These are phyloP conservation scores for Aspergillus ellipticus DNA, from an alignment of 495 filamentous ascomycete genomes.

Conservation along the genomic window DNA sequence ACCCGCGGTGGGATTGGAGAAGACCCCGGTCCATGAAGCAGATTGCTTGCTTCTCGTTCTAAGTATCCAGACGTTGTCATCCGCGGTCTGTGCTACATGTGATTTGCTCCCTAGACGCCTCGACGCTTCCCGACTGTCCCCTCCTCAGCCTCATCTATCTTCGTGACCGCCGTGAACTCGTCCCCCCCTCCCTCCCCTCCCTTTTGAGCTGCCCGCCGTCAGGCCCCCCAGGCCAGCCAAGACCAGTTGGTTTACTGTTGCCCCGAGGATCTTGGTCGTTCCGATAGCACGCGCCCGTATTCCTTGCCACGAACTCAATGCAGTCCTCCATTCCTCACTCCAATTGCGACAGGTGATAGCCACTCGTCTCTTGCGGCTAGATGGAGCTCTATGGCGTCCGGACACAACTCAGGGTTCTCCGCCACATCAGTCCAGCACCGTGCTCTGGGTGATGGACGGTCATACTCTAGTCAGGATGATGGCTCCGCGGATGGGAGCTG, in stretches of 20 bases:
- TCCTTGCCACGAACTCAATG: conserved; percentile 30
- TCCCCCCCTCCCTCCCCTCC: conserved; percentile 9
- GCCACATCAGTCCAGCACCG: conserved; percentile 69
- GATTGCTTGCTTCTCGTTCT: not conserved
- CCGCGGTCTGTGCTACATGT: conserved; percentile 7
- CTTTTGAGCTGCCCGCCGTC: conserved; percentile 9
- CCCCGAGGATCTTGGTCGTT: not conserved
- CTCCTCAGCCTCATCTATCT: not conserved
- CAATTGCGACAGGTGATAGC: conserved; percentile 39
- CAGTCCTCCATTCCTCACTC: conserved; percentile 23
- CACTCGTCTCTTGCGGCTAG: conserved; percentile 34
- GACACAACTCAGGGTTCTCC: conserved; percentile 50
- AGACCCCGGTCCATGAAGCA: not conserved
- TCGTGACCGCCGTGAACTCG: conserved; percentile 10
- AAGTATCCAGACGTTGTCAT: not conserved
- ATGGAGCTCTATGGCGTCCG: conserved; percentile 51
- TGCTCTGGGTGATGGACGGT: conserved; percentile 53
- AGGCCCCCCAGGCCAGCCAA: conserved; percentile 9
- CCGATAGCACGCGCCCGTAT: conserved; percentile 1
- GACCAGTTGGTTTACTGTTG: not conserved
- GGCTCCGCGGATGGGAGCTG: conserved; percentile 44
- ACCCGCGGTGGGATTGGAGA: conserved; percentile 10
- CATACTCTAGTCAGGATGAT: conserved; percentile 54
- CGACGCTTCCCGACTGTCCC: not conserved
- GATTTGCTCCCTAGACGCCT: not conserved